These are phyloP conservation scores for Xerocomus spinulosus DNA, from an alignment of 768 basidiomycete species.

Conservation along the genomic window DNA sequence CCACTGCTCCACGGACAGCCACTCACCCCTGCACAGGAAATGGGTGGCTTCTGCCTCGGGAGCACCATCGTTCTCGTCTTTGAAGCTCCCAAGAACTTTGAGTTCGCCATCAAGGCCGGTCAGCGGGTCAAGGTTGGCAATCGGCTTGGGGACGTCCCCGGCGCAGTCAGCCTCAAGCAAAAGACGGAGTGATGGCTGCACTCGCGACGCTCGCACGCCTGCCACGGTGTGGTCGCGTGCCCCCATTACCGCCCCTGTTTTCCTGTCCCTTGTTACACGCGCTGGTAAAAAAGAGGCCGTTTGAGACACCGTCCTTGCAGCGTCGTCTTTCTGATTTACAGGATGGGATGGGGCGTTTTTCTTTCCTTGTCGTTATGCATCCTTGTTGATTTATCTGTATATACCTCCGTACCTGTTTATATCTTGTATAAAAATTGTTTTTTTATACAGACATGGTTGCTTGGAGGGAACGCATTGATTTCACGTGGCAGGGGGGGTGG, in stretches of 20 bases:
- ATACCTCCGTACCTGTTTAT: not conserved
- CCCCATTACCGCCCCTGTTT: not conserved
- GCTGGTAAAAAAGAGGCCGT: not conserved
- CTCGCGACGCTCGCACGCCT: not conserved
- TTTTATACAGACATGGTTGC: too few relatives aligned
- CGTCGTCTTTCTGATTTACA: not conserved
- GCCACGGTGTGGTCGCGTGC: not conserved
- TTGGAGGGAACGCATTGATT: not conserved
- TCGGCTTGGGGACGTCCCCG: conserved; percentile 56
- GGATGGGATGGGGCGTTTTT: not conserved
- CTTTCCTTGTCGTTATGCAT: not conserved
- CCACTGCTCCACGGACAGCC: conserved; percentile 85
- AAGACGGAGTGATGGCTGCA: conserved; percentile 30
- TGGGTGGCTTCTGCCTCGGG: conserved; percentile 95
- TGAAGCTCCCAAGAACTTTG: conserved; percentile 84
- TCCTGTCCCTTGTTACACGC: not conserved
- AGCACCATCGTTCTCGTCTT: conserved; percentile 96
- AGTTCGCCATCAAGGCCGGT: conserved; percentile 70
- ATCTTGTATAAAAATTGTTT: not conserved
- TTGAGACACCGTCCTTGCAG: not conserved
- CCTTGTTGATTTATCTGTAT: not conserved
- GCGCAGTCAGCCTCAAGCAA: conserved; percentile 17
- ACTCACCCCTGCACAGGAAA: conserved; percentile 82
- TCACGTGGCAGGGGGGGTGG: too few relatives aligned
- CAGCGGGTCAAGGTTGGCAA: conserved; percentile 88